phyloP scores from a whole-genome alignment of 2,329 filamentous ascomycete genomes.

The Trichoderma breve region DNA sequence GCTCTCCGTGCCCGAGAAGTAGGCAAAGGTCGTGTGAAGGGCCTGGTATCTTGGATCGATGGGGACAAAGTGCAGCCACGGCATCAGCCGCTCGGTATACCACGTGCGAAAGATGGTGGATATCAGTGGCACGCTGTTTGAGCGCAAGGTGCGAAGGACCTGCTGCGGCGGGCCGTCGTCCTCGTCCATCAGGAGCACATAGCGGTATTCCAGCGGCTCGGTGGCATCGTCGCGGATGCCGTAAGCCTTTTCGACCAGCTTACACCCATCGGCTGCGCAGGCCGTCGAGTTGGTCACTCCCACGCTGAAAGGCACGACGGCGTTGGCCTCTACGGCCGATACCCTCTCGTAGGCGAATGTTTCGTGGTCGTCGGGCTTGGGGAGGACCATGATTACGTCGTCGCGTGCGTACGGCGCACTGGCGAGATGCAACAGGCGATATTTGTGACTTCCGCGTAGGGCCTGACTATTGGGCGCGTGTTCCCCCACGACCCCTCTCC shows the following conservation, averaged over 20 bases:
- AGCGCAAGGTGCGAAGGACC: slow-evolving; percentile 64
- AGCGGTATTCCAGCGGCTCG: slow-evolving; percentile 63
- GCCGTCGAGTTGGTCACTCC: slow-evolving; percentile 57
- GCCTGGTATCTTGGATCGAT: slow-evolving; percentile 71
- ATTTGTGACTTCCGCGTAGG: slow-evolving; percentile 65
- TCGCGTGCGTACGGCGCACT: slow-evolving; percentile 55
- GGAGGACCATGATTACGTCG: slow-evolving; percentile 56
- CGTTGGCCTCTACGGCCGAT: slow-evolving; percentile 51
- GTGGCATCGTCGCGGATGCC: slow-evolving; percentile 38
- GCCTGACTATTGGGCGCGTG: slow-evolving; percentile 48
- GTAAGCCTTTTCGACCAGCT: slow-evolving; percentile 32
- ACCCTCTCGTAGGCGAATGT: slow-evolving; percentile 57
- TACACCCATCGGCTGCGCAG: slow-evolving; percentile 49
- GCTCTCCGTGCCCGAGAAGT: slow-evolving; percentile 62
- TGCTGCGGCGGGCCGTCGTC: slow-evolving; percentile 61
- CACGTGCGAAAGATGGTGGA: slow-evolving; percentile 73
- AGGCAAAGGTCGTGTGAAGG: slow-evolving; percentile 70
- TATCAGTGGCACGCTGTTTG: slow-evolving; percentile 66
- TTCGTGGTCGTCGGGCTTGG: slow-evolving; percentile 34
- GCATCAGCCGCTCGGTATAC: slow-evolving; percentile 70
- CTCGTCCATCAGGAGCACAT: slow-evolving; percentile 70
- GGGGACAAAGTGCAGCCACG: slow-evolving; percentile 81
- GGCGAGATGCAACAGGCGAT: slow-evolving; percentile 69
- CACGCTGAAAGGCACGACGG: slow-evolving; percentile 53
- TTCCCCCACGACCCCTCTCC: slow-evolving; percentile 69